Base-by-base conservation (phyloP, 148 eudicot species). In the Mesembryanthemum crystallinum region DNA sequence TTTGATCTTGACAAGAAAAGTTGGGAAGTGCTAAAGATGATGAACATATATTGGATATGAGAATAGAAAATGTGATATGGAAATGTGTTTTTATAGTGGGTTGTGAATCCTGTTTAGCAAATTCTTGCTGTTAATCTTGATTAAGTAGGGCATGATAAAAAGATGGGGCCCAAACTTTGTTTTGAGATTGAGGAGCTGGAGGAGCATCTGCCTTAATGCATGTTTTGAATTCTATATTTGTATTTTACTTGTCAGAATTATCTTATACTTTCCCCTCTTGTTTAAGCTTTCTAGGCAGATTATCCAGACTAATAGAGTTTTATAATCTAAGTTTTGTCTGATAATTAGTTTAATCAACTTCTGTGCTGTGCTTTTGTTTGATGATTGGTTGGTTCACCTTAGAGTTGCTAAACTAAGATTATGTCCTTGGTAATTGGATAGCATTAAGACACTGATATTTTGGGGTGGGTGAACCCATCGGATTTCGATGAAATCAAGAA, bases 361-460 rank as follows among this genome's bases (percentile, higher is more conserved):
- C 72, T 65, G 29, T 42, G 71, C 59, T 73, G 76, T 28, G 77
- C 45, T 71, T 73, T 68, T 73, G 42, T 60, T 67, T 29, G 74
- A 77, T 81, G 74, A 77, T 77, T 81, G 77, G 83, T 81, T 67
- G 70, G 69, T 76, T 68, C 55, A 25, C 23, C n/a, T 14, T 52
- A 33, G 74, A 65, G 71, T 45, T 25, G 78, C 73, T 76, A 76
- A 81, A 76, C 73, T 9, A 18, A 49, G 80, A 72, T 59, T 57
- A 80, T 72, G 76, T 45, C 76, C 67, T 72, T 72, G 73, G 43
- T 72, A 71, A 81, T 76, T 65, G 69, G 76, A 71, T 80, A 76
- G 54, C 51, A 45, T 57, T 71, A 64, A 45, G 69, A 37, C 80
- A 43, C 64, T 81, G 57, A n/a, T 69, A 57, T 69, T 63, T 81